Evolutionary conservation across 1,284 basidiomycete genomes (phyloP).

Genomic region (Tylopilus orsonianus): DNA sequence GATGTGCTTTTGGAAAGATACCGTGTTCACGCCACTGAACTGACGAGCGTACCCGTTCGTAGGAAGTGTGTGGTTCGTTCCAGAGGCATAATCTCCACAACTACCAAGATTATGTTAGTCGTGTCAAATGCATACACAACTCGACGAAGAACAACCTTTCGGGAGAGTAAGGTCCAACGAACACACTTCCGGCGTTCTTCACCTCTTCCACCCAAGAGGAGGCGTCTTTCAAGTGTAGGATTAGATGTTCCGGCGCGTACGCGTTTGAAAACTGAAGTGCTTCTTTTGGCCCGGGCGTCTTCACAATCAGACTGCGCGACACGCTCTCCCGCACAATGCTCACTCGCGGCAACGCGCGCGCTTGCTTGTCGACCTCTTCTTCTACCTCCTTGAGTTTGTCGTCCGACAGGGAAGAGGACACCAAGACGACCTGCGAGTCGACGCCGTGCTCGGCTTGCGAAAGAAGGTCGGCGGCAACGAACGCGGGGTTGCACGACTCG

Average conservation of each 20-base stretch:
- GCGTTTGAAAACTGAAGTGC: slow-evolving; percentile 92
- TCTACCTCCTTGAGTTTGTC: slow-evolving; percentile 76
- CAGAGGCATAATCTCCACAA: slow-evolving; percentile 98
- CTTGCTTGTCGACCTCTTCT: slow-evolving; percentile 85
- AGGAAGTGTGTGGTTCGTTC: slow-evolving; percentile 96
- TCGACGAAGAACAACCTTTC: slow-evolving; percentile 67
- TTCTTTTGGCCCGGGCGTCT: slow-evolving; percentile 64
- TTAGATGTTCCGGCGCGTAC: slow-evolving; percentile 97
- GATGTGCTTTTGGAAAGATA: slow-evolving; percentile 98
- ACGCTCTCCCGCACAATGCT: slow-evolving; percentile 92
- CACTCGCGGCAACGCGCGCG: slow-evolving; percentile 82
- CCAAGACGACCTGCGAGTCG: slow-evolving; percentile 96
- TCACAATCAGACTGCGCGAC: slow-evolving; percentile 88
- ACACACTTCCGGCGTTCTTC: slow-evolving; percentile 94
- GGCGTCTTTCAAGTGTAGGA: slow-evolving; percentile 82
- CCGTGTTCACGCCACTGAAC: slow-evolving; percentile 97
- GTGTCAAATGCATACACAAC: not conserved
- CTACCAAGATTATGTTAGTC: slow-evolving; percentile 40
- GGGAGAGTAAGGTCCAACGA: slow-evolving; percentile 92
- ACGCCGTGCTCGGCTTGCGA: slow-evolving; percentile 98
- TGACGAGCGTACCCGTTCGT: slow-evolving; percentile 96
- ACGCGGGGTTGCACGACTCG: slow-evolving; percentile 79
- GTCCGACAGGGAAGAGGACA: slow-evolving; percentile 71
- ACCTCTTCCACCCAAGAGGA: slow-evolving; percentile 64
- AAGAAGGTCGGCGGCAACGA: slow-evolving; percentile 94